Conservation (phyloP, 176 grass and related monocot species). For the Hyparrhenia diplandra region DNA sequence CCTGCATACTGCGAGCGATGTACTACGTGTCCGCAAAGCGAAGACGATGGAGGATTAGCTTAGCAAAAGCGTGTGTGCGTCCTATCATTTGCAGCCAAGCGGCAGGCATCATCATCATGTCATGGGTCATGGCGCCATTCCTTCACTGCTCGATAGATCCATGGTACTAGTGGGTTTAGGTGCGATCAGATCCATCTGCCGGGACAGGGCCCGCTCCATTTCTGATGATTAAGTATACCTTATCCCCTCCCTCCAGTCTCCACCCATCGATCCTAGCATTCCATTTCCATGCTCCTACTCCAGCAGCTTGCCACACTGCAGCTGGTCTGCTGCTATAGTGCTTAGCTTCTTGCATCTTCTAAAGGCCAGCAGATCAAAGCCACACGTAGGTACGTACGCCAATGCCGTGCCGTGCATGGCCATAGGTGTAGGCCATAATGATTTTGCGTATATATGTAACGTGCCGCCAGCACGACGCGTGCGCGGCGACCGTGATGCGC, state of each 20-base stretch:
- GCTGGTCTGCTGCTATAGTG: background rate
- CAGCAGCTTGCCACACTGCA: too few species aligned
- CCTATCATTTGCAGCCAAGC: background rate
- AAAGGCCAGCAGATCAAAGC: too few species aligned
- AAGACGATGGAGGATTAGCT: background rate
- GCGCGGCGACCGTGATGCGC: conserved; percentile 19
- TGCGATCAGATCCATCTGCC: background rate
- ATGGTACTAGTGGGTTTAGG: conserved; percentile 11
- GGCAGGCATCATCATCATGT: conserved; percentile 1
- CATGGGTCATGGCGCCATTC: background rate
- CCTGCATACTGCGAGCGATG: background rate
- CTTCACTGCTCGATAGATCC: background rate
- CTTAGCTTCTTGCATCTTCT: background rate
- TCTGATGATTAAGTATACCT: background rate
- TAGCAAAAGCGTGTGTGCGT: background rate
- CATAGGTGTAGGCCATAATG: too few species aligned
- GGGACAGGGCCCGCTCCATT: background rate
- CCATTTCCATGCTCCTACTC: background rate
- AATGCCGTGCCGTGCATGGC: background rate
- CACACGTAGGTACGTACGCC: too few species aligned
- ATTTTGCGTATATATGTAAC: too few species aligned
- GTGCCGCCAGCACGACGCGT: too few species aligned
- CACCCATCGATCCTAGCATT: background rate
- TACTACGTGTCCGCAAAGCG: background rate
- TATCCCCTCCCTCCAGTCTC: background rate